These are phyloP conservation scores for Fusarium vanettenii DNA, from an alignment of 2,329 filamentous ascomycete genomes.

Conservation along the genomic window DNA sequence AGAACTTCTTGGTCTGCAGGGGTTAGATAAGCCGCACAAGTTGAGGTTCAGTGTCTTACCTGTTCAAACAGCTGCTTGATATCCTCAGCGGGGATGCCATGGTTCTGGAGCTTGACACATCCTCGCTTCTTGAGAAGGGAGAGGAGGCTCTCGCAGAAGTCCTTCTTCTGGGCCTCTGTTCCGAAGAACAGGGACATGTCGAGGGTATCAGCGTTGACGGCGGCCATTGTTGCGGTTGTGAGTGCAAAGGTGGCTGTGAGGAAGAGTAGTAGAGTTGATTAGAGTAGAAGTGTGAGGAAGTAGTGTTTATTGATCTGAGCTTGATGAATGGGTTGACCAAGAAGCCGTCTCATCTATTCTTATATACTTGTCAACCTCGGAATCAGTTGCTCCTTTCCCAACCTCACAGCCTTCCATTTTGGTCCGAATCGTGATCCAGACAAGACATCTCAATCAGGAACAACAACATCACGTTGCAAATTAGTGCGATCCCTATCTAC, in stretches of 20 bases:
- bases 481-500: neutral
- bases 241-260: neutral
- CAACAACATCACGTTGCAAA: neutral
- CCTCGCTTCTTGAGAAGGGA: constrained; percentile 36
- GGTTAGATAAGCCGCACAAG: neutral
- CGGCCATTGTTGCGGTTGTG: constrained; percentile 18
- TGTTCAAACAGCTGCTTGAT: constrained; percentile 37
- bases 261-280: too few species aligned
- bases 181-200: constrained; percentile 47
- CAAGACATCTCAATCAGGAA: neutral
- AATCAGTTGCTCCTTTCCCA: constrained; percentile 27
- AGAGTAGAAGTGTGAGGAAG: neutral
- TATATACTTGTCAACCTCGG: constrained; percentile 23
- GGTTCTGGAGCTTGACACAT: constrained; percentile 43
- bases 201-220: constrained; percentile 34
- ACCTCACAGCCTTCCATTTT: constrained; percentile 1
- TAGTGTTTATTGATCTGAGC: constrained; percentile 1
- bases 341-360: neutral
- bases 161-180: constrained; percentile 37
- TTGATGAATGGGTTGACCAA: neutral
- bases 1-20: constrained; percentile 45
- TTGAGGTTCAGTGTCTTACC: neutral
- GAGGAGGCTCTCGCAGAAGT: constrained; percentile 41
- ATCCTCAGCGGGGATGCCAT: constrained; percentile 37
- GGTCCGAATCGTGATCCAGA: neutral